Conservation (phyloP, 2,329 filamentous ascomycete genomes). For the Fusarium multiceps region DNA sequence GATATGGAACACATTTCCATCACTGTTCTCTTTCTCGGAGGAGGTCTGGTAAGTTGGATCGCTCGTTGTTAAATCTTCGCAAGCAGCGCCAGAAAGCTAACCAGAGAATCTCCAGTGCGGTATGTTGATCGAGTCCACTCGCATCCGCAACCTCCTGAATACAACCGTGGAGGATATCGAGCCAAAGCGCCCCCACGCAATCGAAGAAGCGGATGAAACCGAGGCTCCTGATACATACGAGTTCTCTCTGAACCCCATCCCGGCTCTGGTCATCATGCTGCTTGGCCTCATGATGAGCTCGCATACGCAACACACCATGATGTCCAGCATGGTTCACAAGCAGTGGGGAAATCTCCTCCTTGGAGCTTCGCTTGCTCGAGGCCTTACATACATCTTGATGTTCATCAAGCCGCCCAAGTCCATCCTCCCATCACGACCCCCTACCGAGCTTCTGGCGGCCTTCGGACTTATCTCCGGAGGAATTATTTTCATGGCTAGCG, state of each 20-base stretch:
- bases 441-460: slow-evolving; percentile 86
- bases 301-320: slow-evolving; percentile 85
- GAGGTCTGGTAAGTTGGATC: slow-evolving; percentile 75
- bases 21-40: slow-evolving; percentile 92
- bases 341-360: slow-evolving; percentile 92
- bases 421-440: slow-evolving; percentile 83
- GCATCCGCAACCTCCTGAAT: slow-evolving; percentile 75
- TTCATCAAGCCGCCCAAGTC: slow-evolving; percentile 86
- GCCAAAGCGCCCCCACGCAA: slow-evolving; percentile 50
- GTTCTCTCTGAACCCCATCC: slow-evolving; percentile 88
- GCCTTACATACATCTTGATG: slow-evolving; percentile 80
- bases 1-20: slow-evolving; percentile 95
- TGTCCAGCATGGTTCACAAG: slow-evolving; percentile 90
- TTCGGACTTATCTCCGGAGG: slow-evolving; percentile 92
- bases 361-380: slow-evolving; percentile 82
- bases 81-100: slow-evolving; percentile 38
- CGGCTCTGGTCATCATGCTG: slow-evolving; percentile 85
- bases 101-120: slow-evolving; percentile 66
- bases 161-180: slow-evolving; percentile 57
- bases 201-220: slow-evolving; percentile 62
- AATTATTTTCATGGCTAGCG: slow-evolving; percentile 91
- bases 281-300: slow-evolving; percentile 96
- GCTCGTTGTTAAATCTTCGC: not conserved
- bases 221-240: slow-evolving; percentile 73
- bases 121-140: slow-evolving; percentile 84